Evolutionary conservation across 2,329 filamentous ascomycete species (phyloP).

Genomic region (Rhytidhysteron rufulum): DNA sequence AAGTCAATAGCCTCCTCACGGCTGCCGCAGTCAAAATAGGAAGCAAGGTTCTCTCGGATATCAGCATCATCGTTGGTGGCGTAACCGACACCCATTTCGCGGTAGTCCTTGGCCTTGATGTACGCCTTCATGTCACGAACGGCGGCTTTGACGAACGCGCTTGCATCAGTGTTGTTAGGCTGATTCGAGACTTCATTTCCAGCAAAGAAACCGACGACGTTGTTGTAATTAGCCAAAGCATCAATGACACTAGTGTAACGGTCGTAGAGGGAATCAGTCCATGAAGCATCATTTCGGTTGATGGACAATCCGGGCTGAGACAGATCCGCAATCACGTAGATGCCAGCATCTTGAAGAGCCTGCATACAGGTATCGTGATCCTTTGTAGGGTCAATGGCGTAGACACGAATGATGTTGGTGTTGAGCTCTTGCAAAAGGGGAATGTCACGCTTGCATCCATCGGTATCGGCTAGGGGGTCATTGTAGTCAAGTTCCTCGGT

Average conservation of each 20-base stretch:
- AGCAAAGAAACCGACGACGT: conserved; percentile 95
- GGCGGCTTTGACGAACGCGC: conserved; percentile 94
- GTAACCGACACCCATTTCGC: conserved; percentile 84
- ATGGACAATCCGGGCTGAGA: conserved; percentile 79
- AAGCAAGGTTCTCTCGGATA: conserved; percentile 76
- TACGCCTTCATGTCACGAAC: conserved; percentile 95
- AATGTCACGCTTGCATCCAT: conserved; percentile 77
- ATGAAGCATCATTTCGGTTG: conserved; percentile 72
- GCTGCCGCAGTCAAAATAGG: conserved; percentile 91
- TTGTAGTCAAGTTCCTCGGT: conserved; percentile 58
- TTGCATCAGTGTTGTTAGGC: conserved; percentile 81
- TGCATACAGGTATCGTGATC: conserved; percentile 85
- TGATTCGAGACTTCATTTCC: conserved; percentile 96
- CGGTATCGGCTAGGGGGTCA: conserved; percentile 75
- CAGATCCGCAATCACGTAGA: conserved; percentile 93
- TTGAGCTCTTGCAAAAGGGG: conserved; percentile 72
- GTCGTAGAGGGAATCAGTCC: conserved; percentile 72
- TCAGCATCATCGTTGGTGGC: conserved; percentile 88
- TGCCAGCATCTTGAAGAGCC: conserved; percentile 75
- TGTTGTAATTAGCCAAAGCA: conserved; percentile 74
- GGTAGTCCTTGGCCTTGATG: conserved; percentile 76
- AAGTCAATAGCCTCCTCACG: conserved; percentile 72
- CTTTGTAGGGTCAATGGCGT: conserved; percentile 76
- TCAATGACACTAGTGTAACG: conserved; percentile 86
- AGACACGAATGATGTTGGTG: conserved; percentile 93